These are phyloP conservation scores for Bryoglossum gracile DNA, from an alignment of 495 filamentous ascomycete genomes.

Conservation along the genomic window DNA sequence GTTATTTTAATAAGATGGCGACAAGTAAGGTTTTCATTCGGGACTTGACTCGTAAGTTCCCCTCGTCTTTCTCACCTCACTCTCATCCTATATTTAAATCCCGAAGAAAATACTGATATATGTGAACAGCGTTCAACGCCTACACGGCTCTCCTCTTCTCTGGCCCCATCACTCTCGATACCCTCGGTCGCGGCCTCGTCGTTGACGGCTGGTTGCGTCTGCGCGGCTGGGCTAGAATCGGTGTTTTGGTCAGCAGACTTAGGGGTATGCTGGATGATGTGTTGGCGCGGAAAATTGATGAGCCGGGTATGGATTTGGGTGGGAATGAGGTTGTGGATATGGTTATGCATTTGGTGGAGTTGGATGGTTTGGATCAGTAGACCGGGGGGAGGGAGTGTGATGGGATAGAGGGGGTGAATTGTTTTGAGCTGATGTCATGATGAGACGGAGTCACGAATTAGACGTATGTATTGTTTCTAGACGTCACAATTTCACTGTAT, in stretches of 20 bases:
- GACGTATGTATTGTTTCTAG: neutral
- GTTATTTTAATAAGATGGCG: constrained; percentile 83
- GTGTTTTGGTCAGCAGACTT: constrained; percentile 77
- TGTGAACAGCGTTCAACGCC: constrained; percentile 72
- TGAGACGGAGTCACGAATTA: too few relatives aligned
- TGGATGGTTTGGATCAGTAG: constrained; percentile 75
- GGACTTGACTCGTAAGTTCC: constrained; percentile 73
- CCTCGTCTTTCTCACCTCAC: constrained; percentile 4
- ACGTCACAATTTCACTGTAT: neutral
- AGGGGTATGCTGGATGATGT: constrained; percentile 80
- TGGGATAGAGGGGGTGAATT: neutral
- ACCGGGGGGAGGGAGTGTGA: too few relatives aligned
- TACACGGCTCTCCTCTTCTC: constrained; percentile 89
- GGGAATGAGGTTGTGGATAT: constrained; percentile 64
- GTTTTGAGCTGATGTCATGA: neutral
- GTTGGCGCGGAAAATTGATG: constrained; percentile 69
- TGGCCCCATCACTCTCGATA: constrained; percentile 77
- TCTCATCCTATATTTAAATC: constrained; percentile 11
- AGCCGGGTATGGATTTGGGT: constrained; percentile 52
- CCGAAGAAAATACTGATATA: too few relatives aligned
- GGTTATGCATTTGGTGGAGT: constrained; percentile 72
- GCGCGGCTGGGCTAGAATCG: constrained; percentile 90
- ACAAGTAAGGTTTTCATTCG: constrained; percentile 85
- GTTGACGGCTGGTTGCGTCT: constrained; percentile 91
- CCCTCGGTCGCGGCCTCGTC: constrained; percentile 75